phyloP scores from a whole-genome alignment of 2,329 filamentous ascomycete species.

The Monosporascus sp. region DNA sequence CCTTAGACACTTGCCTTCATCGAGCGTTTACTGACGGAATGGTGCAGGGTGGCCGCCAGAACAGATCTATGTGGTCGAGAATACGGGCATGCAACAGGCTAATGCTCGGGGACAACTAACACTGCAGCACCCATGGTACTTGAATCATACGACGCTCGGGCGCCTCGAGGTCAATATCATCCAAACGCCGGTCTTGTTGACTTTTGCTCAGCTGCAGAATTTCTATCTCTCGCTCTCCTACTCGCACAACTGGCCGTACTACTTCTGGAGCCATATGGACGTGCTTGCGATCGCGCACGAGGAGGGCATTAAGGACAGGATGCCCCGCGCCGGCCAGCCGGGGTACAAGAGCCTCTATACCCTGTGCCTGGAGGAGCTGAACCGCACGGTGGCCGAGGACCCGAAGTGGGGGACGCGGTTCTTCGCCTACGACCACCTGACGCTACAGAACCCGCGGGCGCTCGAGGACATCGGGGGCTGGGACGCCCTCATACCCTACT shows the following conservation, averaged over 20 bases:
- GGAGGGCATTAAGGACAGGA: constrained; percentile 29
- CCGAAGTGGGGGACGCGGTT: constrained; percentile 47
- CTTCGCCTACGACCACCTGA: constrained; percentile 54
- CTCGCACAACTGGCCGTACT: constrained; percentile 38
- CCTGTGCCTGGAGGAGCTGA: constrained; percentile 32
- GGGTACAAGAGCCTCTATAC: constrained; percentile 38
- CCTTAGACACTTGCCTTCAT: too few species aligned
- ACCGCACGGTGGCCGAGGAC: constrained; percentile 23
- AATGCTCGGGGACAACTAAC: constrained; percentile 43
- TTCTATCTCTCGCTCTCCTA: constrained; percentile 44
- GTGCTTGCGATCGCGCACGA: constrained; percentile 42
- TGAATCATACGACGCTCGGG: constrained; percentile 45
- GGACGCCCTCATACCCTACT: constrained; percentile 55
- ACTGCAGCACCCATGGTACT: constrained; percentile 51
- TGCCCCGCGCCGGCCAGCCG: constrained; percentile 23
- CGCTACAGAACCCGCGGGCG: constrained; percentile 49
- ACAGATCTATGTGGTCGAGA: constrained; percentile 55
- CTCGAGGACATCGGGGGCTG: constrained; percentile 48
- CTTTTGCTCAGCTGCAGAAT: constrained; percentile 52
- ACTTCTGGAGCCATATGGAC: constrained; percentile 56
- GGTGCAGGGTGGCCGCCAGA: constrained; percentile 43
- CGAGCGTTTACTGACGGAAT: not conserved
- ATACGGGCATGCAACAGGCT: constrained; percentile 50
- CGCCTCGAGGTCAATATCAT: constrained; percentile 49
- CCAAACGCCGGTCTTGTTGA: constrained; percentile 45